These are phyloP conservation scores for Aspergillus sojae DNA, from an alignment of 2,329 filamentous ascomycete genomes.

Conservation along the genomic window DNA sequence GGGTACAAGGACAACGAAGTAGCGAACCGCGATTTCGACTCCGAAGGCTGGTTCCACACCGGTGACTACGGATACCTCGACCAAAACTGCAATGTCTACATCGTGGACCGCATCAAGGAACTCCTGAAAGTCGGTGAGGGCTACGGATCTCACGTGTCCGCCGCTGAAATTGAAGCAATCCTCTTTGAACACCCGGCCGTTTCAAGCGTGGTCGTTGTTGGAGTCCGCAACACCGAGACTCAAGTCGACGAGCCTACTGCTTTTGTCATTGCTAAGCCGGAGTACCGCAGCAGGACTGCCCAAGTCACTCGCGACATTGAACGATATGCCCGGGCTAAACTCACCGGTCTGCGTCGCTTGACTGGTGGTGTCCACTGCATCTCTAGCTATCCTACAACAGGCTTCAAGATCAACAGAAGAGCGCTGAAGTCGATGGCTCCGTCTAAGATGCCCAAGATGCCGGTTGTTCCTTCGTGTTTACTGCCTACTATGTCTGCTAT, in stretches of 20 bases:
- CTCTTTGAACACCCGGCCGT: slow-evolving; percentile 33
- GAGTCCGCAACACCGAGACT: background rate
- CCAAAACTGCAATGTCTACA: slow-evolving; percentile 26
- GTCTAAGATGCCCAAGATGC: background rate
- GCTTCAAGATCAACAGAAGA: background rate
- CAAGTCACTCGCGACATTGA: background rate
- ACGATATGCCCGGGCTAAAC: background rate
- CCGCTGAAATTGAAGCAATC: slow-evolving; percentile 39
- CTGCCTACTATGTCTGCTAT: background rate
- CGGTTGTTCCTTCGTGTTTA: background rate
- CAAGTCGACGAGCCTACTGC: background rate
- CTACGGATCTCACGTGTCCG: slow-evolving; percentile 35
- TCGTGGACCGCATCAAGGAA: slow-evolving; percentile 29
- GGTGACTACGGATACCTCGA: slow-evolving; percentile 28
- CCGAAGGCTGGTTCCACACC: slow-evolving; percentile 27
- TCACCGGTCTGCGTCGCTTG: background rate
- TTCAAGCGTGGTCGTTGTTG: slow-evolving; percentile 38
- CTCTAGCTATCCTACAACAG: background rate
- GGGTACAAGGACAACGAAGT: slow-evolving; percentile 26
- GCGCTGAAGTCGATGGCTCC: background rate
- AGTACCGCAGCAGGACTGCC: background rate
- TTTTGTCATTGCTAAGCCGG: background rate
- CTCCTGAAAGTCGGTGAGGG: slow-evolving; percentile 41
- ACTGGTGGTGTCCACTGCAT: background rate
- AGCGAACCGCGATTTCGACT: slow-evolving; percentile 22